Base-by-base conservation (phyloP, 2,329 filamentous ascomycete genomes). In the Trichoderma cornu-damae region DNA sequence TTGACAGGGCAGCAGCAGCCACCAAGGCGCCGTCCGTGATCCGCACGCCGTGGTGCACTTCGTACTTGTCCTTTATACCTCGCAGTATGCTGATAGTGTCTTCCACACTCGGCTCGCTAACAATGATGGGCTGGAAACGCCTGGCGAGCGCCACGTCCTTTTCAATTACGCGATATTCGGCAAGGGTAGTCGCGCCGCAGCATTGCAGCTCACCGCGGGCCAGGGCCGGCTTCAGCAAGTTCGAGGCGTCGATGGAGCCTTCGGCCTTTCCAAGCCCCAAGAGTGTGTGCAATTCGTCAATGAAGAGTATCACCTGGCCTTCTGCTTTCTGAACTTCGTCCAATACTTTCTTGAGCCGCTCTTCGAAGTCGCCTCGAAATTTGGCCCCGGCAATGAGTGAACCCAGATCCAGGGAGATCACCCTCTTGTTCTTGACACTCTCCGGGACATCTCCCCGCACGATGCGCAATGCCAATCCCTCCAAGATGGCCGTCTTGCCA, bases 41-140 rank as follows among this genome's bases (percentile, higher is more conserved):
- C 54, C 92, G 82, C 0, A 97, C 93, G 73, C 94, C 93, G 67
- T 99, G 94, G 64, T 97, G 94, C 0, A 97, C 90, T 71, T 97
- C 94, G 67, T 99, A 99, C 63, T 91, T 90, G 68, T 97, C 92
- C 69, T 97, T 97, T 76, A 99, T 96, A 48, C 93, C 94, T 67
- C 94, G 85, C 1, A 99, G 77, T 58, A 99, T 97, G 50, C 90
- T 96, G 61, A 99, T 92, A 0, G 94, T 96, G 64, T 96, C 92
- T 64, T 90, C 85, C 0, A 97, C 92, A 0, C 84, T 87, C 0
- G 94, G 94, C 66, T 99, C 94, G 60, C 86, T 89, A n/a, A 99
- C 91, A 34, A 90, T 73, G 58, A 99, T 96, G 0, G 94, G 92
- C 67, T 99, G 94, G 71, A 99, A 97, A 59, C 94, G 83, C 64